phyloP scores from a whole-genome alignment of 78 protist species.

The Protostelium mycophagum region DNA sequence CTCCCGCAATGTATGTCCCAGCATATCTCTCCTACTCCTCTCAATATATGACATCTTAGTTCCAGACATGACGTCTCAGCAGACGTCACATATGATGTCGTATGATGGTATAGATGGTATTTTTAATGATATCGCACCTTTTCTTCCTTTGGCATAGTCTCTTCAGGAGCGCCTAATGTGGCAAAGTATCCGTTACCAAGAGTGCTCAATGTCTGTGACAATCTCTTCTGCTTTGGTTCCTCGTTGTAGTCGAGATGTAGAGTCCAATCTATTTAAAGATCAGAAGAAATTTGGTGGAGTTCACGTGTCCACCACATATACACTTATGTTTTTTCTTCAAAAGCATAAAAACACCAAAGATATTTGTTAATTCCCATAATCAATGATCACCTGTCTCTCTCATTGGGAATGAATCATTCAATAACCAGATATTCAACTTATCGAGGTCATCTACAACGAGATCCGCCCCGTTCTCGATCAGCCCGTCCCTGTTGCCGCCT shows the following conservation, averaged over 20 bases:
- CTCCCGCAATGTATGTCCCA: background rate
- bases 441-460: background rate
- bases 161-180: background rate
- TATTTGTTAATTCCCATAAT: no score
- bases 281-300: no score
- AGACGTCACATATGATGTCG: background rate
- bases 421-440: background rate
- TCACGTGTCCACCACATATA: no score
- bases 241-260: background rate
- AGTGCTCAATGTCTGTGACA: background rate
- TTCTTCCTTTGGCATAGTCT: background rate
- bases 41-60: no score
- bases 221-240: background rate
- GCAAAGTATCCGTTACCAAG: background rate
- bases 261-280: background rate
- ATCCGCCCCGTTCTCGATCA: background rate
- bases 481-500: background rate
- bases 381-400: background rate
- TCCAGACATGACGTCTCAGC: background rate
- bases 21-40: background rate
- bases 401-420: background rate
- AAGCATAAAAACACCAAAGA: no score
- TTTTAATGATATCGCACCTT: background rate
- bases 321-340: no score
- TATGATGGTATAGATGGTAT: background rate